Evolutionary conservation across 106 monocot genomes (phyloP).

Genomic region (Hemerocallis citrina): DNA sequence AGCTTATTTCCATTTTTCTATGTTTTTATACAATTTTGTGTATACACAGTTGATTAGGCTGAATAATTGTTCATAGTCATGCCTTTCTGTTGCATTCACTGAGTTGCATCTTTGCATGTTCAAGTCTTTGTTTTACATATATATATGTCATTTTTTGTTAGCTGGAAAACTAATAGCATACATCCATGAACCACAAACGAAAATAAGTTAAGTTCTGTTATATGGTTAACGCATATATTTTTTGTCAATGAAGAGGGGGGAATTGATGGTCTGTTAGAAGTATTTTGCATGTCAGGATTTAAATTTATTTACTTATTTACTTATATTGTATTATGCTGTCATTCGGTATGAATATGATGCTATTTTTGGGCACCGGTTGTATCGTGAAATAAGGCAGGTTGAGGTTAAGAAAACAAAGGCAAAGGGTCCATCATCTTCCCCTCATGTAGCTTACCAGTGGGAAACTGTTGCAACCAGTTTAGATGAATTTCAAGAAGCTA

Average conservation of each 20-base stretch:
- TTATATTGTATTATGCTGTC: slow-evolving; percentile 4
- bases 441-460: slow-evolving; percentile 72
- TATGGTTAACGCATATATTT: background rate
- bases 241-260: background rate
- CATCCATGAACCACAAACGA: too few relatives aligned
- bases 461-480: slow-evolving; percentile 92
- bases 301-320: background rate
- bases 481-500: slow-evolving; percentile 91
- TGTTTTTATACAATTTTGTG: too few relatives aligned
- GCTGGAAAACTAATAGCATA: too few relatives aligned
- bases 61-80: too few relatives aligned
- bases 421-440: slow-evolving; percentile 25
- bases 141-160: too few relatives aligned
- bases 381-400: slow-evolving; percentile 78
- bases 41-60: too few relatives aligned
- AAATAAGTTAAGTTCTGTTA: slow-evolving; percentile 13
- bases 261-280: too few relatives aligned
- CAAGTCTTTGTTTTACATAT: too few relatives aligned
- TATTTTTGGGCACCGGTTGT: slow-evolving; percentile 81
- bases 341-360: slow-evolving; percentile 94
- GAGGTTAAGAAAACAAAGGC: slow-evolving; percentile 62
- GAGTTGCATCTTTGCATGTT: too few relatives aligned
- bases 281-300: background rate
- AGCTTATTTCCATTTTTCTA: too few relatives aligned
- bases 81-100: too few relatives aligned